Conservation (phyloP, 2,329 filamentous ascomycete genomes). For the Pseudogymnoascus sp. region DNA sequence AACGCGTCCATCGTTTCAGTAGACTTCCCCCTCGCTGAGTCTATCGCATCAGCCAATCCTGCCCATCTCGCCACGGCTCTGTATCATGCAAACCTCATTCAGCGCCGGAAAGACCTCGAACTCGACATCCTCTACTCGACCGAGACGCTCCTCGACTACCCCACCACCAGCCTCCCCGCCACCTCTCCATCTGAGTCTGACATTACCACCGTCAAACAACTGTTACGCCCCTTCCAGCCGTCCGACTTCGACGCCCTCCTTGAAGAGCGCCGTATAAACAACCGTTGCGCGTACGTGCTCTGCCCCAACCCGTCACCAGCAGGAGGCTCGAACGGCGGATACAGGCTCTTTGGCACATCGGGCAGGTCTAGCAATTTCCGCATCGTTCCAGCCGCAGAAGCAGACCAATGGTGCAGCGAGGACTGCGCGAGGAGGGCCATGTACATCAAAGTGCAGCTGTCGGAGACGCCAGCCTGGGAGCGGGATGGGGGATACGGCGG, state of each 20-base stretch:
- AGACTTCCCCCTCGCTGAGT: slow-evolving; percentile 34
- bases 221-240: slow-evolving; percentile 70
- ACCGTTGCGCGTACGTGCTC: slow-evolving; percentile 74
- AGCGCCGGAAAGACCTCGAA: slow-evolving; percentile 74
- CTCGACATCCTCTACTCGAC: slow-evolving; percentile 66
- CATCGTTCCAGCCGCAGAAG: slow-evolving; percentile 62
- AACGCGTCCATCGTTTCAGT: slow-evolving; percentile 26
- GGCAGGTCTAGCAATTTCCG: slow-evolving; percentile 47
- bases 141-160: slow-evolving; percentile 41
- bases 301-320: slow-evolving; percentile 59
- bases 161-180: slow-evolving; percentile 38
- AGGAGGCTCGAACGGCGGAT: slow-evolving; percentile 51
- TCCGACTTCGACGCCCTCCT: slow-evolving; percentile 84
- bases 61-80: slow-evolving; percentile 48
- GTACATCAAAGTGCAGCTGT: slow-evolving; percentile 83
- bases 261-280: slow-evolving; percentile 78
- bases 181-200: slow-evolving; percentile 51
- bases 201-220: slow-evolving; percentile 53
- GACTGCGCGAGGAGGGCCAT: slow-evolving; percentile 71
- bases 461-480: slow-evolving; percentile 79
- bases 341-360: slow-evolving; percentile 53
- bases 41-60: slow-evolving; percentile 40
- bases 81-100: slow-evolving; percentile 73
- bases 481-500: slow-evolving; percentile 37
- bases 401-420: slow-evolving; percentile 82